These are phyloP conservation scores for Barbarea vulgaris DNA, from an alignment of 345 rosid genomes.

Conservation along the genomic window DNA sequence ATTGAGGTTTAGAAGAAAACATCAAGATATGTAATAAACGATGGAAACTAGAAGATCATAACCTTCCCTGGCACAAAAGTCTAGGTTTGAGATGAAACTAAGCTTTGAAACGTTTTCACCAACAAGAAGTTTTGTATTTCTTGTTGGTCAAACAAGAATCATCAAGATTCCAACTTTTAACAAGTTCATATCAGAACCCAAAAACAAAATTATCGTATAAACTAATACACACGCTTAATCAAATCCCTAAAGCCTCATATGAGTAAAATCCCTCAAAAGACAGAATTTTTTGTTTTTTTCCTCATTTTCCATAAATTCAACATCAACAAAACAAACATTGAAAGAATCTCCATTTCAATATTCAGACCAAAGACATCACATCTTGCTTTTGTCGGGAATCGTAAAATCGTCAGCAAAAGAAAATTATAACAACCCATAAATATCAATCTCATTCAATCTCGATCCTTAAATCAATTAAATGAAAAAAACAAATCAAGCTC, in stretches of 20 bases:
- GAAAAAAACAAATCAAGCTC: neutral
- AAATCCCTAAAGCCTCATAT: neutral
- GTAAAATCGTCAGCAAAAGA: neutral
- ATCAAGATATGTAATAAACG: slow-evolving; percentile 17
- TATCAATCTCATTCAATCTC: slow-evolving; percentile 10
- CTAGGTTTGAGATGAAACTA: slow-evolving; percentile 20
- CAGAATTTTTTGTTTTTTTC: neutral
- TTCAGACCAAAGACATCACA: slow-evolving; percentile 14
- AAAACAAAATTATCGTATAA: neutral
- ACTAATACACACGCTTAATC: slow-evolving; percentile 17
- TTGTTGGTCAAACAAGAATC: slow-evolving; percentile 33
- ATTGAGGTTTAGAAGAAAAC: neutral
- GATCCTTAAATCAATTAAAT: neutral
- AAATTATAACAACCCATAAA: neutral
- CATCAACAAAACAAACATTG: neutral
- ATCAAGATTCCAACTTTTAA: slow-evolving; percentile 24
- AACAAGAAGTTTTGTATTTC: slow-evolving; percentile 22
- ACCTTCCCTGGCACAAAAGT: slow-evolving; percentile 11
- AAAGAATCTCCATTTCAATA: neutral
- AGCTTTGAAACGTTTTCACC: slow-evolving; percentile 2
- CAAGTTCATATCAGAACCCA: neutral
- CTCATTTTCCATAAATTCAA: slow-evolving; percentile 1
- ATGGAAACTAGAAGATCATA: neutral
- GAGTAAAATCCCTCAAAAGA: slow-evolving; percentile 2
- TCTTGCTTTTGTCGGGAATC: neutral